Conservation (phyloP, 2,329 filamentous ascomycete species). For the Fusarium sterilihyphosum region DNA sequence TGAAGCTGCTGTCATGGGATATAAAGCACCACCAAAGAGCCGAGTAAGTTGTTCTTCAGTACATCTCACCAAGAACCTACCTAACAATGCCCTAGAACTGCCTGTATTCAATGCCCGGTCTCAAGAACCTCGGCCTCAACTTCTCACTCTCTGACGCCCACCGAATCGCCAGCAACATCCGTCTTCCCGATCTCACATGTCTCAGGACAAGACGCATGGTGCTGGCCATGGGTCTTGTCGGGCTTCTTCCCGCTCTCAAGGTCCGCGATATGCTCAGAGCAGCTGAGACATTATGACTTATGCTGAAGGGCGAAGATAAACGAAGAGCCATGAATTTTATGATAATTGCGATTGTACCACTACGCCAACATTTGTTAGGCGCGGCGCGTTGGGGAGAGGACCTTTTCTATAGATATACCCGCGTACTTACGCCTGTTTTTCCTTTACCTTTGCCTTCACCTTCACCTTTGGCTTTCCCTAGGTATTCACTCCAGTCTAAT, state of each 20-base stretch:
- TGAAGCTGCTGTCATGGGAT: constrained; percentile 13
- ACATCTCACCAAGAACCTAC: not conserved
- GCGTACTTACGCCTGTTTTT: constrained; percentile 32
- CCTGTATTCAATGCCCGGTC: constrained; percentile 26
- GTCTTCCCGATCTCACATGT: constrained; percentile 40
- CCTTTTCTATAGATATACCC: constrained; percentile 43
- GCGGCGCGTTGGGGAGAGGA: constrained; percentile 36
- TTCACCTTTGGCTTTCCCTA: not conserved
- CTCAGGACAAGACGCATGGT: constrained; percentile 45
- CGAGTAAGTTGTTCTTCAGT: constrained; percentile 25
- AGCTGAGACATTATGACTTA: constrained; percentile 41
- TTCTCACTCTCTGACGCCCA: constrained; percentile 33
- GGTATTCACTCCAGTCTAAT: constrained; percentile 23
- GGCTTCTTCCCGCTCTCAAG: constrained; percentile 38
- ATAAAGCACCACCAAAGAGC: constrained; percentile 6
- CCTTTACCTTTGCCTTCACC: constrained; percentile 21
- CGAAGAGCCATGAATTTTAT: constrained; percentile 5
- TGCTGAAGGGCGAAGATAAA: not conserved
- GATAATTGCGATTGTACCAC: constrained; percentile 34
- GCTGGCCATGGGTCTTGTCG: constrained; percentile 46
- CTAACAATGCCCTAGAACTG: constrained; percentile 30
- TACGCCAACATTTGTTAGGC: not conserved
- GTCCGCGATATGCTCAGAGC: constrained; percentile 34
- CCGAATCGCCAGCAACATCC: constrained; percentile 28
- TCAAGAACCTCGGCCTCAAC: constrained; percentile 32